Base-by-base conservation (phyloP, 192 early-diverging fungal species). In the Pilobolus umbonatus region DNA sequence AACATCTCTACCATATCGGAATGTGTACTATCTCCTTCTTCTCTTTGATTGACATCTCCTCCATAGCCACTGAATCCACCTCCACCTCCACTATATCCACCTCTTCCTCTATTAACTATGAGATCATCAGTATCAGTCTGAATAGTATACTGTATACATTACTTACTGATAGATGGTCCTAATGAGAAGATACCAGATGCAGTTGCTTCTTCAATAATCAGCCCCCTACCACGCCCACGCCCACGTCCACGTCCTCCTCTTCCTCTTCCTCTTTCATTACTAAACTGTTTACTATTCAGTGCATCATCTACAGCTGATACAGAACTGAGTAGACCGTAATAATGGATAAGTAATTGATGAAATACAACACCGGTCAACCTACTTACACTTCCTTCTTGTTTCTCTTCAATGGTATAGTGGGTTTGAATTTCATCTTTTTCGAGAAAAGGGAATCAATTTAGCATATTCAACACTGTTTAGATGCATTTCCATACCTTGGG, bases 181-280 rank as follows among this genome's bases (percentile, higher is more conserved):
- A 80, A 61, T 12, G 78, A 76, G 56, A 80, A 80, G 39, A 75
- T 76, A 54, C 78, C 78, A 21, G 78, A 80, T 28, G 78, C 78
- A 21, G 60, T 69, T 1, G 56, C 34, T 26, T 68, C 60, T 22
- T 66, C 62, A 6, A 60, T 14, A 52, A 38, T 47, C 29, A 58
- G 46, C 0, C 29, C 4, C 2, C 63, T 45, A 30, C 62, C 31
- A 25, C 56, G 17, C 25, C 75, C 72, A 55, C 79, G 71, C 1
- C 79, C 73, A 11, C 79, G 38, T 21, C 68, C 19, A 47, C 38
- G 43, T 24, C 55, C 39, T 6, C 50, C 19, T 22, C 62, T 39
- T 6, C 57, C 51, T 57, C 56, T 12, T 32, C 75, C 71, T 29
- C 80, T 44, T 26, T 60, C 67, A 7, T 55, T 32, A 29, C 59